These are phyloP conservation scores for Phialophora verrucosa DNA, from an alignment of 2,329 filamentous ascomycete genomes.

Conservation along the genomic window DNA sequence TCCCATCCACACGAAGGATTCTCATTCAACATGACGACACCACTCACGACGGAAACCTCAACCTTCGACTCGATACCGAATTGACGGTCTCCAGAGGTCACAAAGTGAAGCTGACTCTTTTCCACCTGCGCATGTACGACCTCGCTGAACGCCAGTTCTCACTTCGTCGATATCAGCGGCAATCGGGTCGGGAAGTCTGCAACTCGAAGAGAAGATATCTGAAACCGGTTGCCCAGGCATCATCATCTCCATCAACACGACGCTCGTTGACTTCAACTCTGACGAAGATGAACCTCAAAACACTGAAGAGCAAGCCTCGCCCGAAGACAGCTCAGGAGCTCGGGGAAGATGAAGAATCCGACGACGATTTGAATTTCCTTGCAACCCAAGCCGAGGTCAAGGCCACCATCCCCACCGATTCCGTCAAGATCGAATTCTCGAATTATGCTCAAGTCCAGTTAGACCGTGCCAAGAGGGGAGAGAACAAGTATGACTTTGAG, in stretches of 20 bases:
- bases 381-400: slow-evolving; percentile 33
- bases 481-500: slow-evolving; percentile 86
- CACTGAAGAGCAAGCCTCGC: slow-evolving; percentile 56
- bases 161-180: slow-evolving; percentile 85
- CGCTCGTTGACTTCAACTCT: slow-evolving; percentile 67
- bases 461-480: slow-evolving; percentile 63
- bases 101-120: slow-evolving; percentile 75
- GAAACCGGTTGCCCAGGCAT: slow-evolving; percentile 45
- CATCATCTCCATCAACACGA: slow-evolving; percentile 45
- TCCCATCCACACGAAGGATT: slow-evolving; percentile 81
- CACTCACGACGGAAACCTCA: slow-evolving; percentile 93
- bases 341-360: slow-evolving; percentile 48
- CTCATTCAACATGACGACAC: slow-evolving; percentile 89
- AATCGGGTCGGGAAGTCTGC: slow-evolving; percentile 92
- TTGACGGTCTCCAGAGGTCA: slow-evolving; percentile 62
- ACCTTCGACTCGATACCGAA: slow-evolving; percentile 83
- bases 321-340: slow-evolving; percentile 65
- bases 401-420: slow-evolving; percentile 65
- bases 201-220: slow-evolving; percentile 75
- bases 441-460: slow-evolving; percentile 95
- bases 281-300: slow-evolving; percentile 61
- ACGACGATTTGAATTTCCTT: slow-evolving; percentile 33
- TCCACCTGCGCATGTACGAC: slow-evolving; percentile 95
- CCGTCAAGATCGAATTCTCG: slow-evolving; percentile 89
- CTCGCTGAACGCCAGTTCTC: slow-evolving; percentile 86